Conservation (phyloP, 257 asterid species). For the Capsicum pubescens region DNA sequence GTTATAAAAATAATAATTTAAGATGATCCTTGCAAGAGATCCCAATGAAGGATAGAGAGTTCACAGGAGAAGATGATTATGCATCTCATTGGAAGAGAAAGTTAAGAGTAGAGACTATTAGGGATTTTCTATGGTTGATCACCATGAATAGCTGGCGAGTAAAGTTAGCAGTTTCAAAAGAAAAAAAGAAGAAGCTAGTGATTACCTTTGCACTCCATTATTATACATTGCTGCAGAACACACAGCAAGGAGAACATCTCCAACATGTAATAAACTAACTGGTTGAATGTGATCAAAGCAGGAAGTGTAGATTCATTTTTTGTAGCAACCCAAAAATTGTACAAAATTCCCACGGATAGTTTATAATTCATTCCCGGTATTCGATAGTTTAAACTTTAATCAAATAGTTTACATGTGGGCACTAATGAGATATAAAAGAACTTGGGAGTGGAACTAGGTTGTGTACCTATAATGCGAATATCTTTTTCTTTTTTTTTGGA, state of each 20-base stretch:
- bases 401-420: background rate
- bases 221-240: constrained; percentile 1
- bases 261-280: background rate
- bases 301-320: background rate
- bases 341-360: background rate
- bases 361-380: background rate
- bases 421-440: background rate
- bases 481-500: background rate
- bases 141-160: background rate
- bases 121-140: background rate
- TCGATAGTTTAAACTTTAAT: background rate
- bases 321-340: background rate
- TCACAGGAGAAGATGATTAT: background rate
- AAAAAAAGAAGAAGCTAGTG: background rate
- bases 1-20: background rate
- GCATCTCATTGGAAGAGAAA: background rate
- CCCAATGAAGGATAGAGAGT: background rate
- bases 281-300: background rate
- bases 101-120: background rate
- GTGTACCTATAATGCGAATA: background rate
- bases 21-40: background rate
- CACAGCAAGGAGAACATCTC: constrained; percentile 5
- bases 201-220: background rate
- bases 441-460: background rate
- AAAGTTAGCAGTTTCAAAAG: too few species aligned